phyloP scores from a whole-genome alignment of 208 protist genomes.

The Phytomonas sp. region DNA sequence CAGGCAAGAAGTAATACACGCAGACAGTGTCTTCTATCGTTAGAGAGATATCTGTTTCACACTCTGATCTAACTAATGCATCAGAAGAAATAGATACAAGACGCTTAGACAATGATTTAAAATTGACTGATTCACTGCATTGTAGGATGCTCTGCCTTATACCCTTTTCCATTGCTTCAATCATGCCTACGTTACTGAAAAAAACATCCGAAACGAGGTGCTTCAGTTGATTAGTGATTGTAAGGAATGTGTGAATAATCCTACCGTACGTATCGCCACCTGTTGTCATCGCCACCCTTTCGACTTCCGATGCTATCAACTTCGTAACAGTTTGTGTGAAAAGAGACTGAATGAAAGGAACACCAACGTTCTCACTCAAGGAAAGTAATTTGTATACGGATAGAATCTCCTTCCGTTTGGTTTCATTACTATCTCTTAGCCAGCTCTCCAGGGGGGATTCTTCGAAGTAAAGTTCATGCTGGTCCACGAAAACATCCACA shows the following conservation, averaged over 20 bases:
- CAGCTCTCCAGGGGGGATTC: not conserved
- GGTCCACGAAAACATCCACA: not conserved
- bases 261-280: not conserved
- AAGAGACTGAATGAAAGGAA: not conserved
- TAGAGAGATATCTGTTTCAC: conserved; percentile 9
- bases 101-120: conserved; percentile 21
- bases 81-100: conserved; percentile 16
- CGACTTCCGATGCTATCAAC: not conserved
- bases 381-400: not conserved
- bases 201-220: conserved; percentile 11
- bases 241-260: not conserved
- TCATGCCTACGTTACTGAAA: conserved; percentile 25
- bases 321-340: not conserved
- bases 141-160: conserved; percentile 20
- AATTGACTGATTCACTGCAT: conserved; percentile 10
- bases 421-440: not conserved
- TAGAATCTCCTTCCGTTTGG: not conserved
- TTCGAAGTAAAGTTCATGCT: not conserved
- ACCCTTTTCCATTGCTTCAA: conserved; percentile 34
- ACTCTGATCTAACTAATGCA: conserved; percentile 7
- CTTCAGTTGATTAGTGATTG: not conserved
- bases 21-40: conserved; percentile 32
- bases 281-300: not conserved
- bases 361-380: not conserved
- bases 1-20: conserved; percentile 42